phyloP scores from a whole-genome alignment of 2,329 filamentous ascomycete genomes.

The Ophiocordyceps robertsii region DNA sequence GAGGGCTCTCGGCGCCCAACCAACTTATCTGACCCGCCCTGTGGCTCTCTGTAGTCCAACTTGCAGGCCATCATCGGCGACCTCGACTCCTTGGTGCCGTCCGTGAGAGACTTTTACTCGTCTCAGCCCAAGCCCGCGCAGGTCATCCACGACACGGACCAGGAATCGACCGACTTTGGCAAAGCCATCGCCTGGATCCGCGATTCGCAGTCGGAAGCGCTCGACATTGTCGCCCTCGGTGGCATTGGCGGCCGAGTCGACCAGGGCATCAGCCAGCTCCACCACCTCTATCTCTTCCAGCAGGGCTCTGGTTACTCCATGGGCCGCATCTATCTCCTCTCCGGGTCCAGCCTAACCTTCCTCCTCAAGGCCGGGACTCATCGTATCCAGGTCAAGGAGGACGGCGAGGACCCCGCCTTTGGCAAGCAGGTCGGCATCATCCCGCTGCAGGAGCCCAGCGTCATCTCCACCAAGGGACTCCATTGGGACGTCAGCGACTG shows the following conservation, averaged over 20 bases:
- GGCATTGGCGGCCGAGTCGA: slow-evolving; percentile 85
- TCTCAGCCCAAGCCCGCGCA: slow-evolving; percentile 33
- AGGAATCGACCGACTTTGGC: slow-evolving; percentile 81
- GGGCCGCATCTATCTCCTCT: slow-evolving; percentile 64
- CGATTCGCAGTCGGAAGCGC: slow-evolving; percentile 13
- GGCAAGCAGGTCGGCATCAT: slow-evolving; percentile 76
- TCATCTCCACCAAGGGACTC: slow-evolving; percentile 68
- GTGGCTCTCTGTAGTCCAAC: slow-evolving; percentile 31
- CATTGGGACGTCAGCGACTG: slow-evolving; percentile 86
- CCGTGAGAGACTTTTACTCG: slow-evolving; percentile 54
- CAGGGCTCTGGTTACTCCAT: slow-evolving; percentile 29
- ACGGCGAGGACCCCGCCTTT: slow-evolving; percentile 38
- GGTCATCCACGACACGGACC: slow-evolving; percentile 61
- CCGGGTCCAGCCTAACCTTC: slow-evolving; percentile 69
- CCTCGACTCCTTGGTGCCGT: slow-evolving; percentile 64
- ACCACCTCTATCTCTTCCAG: slow-evolving; percentile 64
- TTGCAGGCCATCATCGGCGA: slow-evolving; percentile 75
- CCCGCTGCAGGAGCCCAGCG: slow-evolving; percentile 63
- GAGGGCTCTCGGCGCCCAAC: background rate
- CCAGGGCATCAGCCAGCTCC: slow-evolving; percentile 78
- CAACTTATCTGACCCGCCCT: slow-evolving; percentile 1
- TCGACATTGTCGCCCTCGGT: slow-evolving; percentile 68
- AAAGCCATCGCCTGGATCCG: slow-evolving; percentile 60
- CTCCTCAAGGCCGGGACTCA: slow-evolving; percentile 60
- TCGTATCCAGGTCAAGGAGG: slow-evolving; percentile 48